A percentile compares a stretch with the other conserved stretches of the same genome.
phyloP scores from a whole-genome alignment of 2,329 filamentous ascomycete genomes.

The Microdochium trichocladiopsis region DNA sequence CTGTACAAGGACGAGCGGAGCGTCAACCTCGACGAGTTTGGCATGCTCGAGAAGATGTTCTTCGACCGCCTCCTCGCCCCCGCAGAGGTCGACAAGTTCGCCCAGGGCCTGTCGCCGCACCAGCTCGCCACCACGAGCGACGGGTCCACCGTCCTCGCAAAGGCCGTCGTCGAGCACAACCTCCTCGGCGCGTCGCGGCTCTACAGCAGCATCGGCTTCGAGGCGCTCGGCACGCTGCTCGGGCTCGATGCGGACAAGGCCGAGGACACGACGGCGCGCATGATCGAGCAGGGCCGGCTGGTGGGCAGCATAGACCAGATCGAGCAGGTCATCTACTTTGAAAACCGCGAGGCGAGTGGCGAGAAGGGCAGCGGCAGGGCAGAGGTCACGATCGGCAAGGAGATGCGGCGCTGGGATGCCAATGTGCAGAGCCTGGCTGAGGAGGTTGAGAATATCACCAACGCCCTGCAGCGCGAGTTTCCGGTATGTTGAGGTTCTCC shows the following conservation, averaged over 20 bases:
- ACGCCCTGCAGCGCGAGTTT: constrained; percentile 72
- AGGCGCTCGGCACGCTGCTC: constrained; percentile 68
- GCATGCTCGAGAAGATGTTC: constrained; percentile 96
- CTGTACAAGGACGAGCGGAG: constrained; percentile 92
- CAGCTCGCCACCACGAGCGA: constrained; percentile 87
- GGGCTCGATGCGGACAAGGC: constrained; percentile 74
- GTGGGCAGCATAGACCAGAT: constrained; percentile 93
- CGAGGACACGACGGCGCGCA: constrained; percentile 84
- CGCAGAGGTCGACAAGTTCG: constrained; percentile 81
- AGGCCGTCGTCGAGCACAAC: constrained; percentile 94
- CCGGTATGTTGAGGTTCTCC: constrained; percentile 41
- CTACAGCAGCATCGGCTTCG: constrained; percentile 71
- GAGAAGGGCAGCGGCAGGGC: constrained; percentile 62
- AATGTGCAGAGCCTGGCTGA: constrained; percentile 84
- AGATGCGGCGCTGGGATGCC: constrained; percentile 80
- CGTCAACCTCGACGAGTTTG: constrained; percentile 66
- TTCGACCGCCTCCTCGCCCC: constrained; percentile 76
- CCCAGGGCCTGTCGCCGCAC: constrained; percentile 72
- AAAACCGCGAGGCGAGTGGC: constrained; percentile 62
- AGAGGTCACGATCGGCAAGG: constrained; percentile 55
- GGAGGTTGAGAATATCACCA: constrained; percentile 82
- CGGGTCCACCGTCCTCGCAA: constrained; percentile 85
- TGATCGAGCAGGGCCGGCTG: constrained; percentile 92
- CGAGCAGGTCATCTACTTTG: constrained; percentile 80
- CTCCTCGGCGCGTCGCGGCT: constrained; percentile 76